Conservation (phyloP, 768 basidiomycete species). For the Phylloporus sp. region DNA sequence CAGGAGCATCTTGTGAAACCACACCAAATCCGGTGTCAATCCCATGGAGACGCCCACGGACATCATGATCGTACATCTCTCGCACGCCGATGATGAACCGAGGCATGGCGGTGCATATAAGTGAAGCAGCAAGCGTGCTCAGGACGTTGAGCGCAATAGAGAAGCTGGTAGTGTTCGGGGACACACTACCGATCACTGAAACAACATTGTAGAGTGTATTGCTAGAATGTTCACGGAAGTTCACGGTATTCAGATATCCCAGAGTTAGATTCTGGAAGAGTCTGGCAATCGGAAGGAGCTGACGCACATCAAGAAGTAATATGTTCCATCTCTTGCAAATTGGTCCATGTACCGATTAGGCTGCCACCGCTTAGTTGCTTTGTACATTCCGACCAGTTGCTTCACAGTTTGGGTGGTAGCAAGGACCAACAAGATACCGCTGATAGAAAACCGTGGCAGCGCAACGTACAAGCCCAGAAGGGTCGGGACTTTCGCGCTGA, state of each 20-base stretch:
- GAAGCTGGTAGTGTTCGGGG: too few species aligned
- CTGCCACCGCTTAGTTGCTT: slow-evolving; percentile 4
- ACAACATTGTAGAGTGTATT: neutral
- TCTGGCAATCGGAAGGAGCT: too few species aligned
- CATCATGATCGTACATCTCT: slow-evolving; percentile 1
- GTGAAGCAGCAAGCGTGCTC: neutral
- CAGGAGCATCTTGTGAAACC: neutral
- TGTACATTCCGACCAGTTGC: neutral
- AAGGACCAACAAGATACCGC: neutral
- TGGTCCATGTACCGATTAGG: slow-evolving; percentile 4
- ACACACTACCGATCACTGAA: too few species aligned
- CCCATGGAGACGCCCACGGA: neutral
- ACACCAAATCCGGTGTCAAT: neutral
- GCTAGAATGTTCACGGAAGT: neutral
- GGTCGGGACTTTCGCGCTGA: neutral
- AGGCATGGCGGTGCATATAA: neutral
- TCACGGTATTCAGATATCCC: too few species aligned
- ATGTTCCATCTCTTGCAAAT: slow-evolving; percentile 4
- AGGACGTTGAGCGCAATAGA: neutral
- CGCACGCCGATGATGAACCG: neutral
- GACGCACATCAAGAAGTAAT: slow-evolving; percentile 13
- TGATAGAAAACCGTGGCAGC: slow-evolving; percentile 2
- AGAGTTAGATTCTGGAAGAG: neutral
- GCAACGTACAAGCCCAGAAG: neutral
- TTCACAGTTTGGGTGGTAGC: neutral